Evolutionary conservation across 148 eudicot genomes (phyloP).

Genomic region (Fagopyrum homotropicum): DNA sequence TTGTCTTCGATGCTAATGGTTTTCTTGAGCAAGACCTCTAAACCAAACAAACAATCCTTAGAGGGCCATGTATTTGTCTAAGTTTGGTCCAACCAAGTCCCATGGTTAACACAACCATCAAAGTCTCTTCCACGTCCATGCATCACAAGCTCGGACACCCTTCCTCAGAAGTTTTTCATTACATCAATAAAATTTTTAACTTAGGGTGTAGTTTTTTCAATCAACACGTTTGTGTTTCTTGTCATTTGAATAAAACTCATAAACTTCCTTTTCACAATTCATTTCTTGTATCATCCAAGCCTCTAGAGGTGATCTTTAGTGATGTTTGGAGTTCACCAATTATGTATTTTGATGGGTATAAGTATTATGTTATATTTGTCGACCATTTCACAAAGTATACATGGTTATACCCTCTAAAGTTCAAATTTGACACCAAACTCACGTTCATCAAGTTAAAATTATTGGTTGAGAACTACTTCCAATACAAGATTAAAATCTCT

Average conservation of each 20-base stretch:
- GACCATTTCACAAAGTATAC: too few species aligned
- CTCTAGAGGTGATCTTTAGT: not conserved
- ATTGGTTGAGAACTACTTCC: too few species aligned
- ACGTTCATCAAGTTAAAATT: too few species aligned
- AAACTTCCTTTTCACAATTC: not conserved
- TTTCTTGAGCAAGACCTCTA: not conserved
- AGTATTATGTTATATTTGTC: not conserved
- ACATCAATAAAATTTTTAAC: not conserved
- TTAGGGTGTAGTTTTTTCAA: too few species aligned
- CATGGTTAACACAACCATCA: too few species aligned
- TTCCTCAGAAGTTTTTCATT: not conserved
- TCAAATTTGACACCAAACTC: too few species aligned
- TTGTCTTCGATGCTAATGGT: not conserved
- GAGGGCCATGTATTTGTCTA: not conserved
- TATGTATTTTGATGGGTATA: not conserved
- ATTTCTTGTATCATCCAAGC: not conserved
- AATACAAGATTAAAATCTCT: too few species aligned
- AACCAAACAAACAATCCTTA: not conserved
- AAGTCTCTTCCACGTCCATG: not conserved
- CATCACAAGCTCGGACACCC: not conserved
- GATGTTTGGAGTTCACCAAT: not conserved
- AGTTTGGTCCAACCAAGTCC: not conserved
- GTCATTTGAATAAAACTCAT: not conserved
- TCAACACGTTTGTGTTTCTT: not conserved
- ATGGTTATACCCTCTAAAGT: too few species aligned